Evolutionary conservation across 192 early-diverging fungal genomes (phyloP).

Genomic region (Oehlia diaphana): DNA sequence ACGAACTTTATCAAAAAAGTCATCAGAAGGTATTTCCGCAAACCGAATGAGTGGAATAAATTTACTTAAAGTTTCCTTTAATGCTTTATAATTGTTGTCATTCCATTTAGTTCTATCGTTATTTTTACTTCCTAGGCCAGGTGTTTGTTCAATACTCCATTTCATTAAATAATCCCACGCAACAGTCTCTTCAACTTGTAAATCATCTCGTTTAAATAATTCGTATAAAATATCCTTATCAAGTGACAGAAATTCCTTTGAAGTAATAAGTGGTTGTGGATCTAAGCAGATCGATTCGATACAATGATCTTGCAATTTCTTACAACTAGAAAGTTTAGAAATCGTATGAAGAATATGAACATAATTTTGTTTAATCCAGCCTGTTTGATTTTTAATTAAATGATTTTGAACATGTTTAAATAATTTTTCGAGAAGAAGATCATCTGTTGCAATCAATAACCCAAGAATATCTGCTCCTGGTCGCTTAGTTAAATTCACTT

Average conservation of each 20-base stretch:
- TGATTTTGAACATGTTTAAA: conserved; percentile 7
- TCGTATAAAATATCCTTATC: no score
- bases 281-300: conserved; percentile 13
- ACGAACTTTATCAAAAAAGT: neutral
- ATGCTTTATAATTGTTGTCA: neutral
- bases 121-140: neutral
- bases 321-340: neutral
- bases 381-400: conserved; percentile 2
- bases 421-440: conserved; percentile 7
- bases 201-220: no score
- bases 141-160: conserved; percentile 5
- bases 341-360: conserved; percentile 5
- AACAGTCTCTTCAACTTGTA: conserved; percentile 2
- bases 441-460: conserved; percentile 8
- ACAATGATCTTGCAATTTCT: neutral
- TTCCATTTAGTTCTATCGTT: conserved; percentile 5
- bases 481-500: neutral
- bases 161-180: conserved; percentile 17
- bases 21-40: neutral
- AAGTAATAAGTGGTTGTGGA: conserved; percentile 4
- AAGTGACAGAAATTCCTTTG: neutral
- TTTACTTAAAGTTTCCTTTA: neutral
- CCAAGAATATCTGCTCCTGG: conserved; percentile 1
- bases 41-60: conserved; percentile 11
- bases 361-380: neutral